phyloP scores from a whole-genome alignment of 441 rosid species.

The Macaranga tanarius region DNA sequence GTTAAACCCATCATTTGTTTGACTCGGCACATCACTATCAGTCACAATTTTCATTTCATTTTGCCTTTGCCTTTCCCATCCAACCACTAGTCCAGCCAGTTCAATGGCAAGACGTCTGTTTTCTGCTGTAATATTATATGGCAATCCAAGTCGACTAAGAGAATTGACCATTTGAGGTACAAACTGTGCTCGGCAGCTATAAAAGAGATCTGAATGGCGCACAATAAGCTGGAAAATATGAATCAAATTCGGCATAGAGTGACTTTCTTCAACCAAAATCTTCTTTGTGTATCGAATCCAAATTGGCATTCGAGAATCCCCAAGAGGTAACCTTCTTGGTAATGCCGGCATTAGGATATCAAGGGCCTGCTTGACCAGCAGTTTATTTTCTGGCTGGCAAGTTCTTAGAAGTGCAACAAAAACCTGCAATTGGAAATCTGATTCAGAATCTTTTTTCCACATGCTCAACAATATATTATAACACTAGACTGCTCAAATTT shows the following conservation, averaged over 20 bases:
- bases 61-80: conserved; percentile 98
- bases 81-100: conserved; percentile 99
- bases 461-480: neutral
- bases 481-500: conserved; percentile 2
- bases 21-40: conserved; percentile 58
- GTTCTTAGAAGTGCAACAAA: conserved; percentile 99
- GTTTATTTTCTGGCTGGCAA: conserved; percentile 95
- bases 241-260: conserved; percentile 90
- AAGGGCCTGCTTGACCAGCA: conserved; percentile 98
- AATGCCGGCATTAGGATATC: conserved; percentile 98
- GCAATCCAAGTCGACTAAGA: conserved; percentile 97
- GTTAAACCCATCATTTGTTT: conserved; percentile 55
- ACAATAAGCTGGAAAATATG: conserved; percentile 98
- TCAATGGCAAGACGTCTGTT: conserved; percentile 98
- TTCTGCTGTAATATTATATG: conserved; percentile 87
- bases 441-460: conserved; percentile 16
- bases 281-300: conserved; percentile 99
- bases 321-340: conserved; percentile 91
- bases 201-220: conserved; percentile 93
- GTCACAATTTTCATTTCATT: conserved; percentile 63
- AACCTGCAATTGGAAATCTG: conserved; percentile 58
- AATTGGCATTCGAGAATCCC: conserved; percentile 98
- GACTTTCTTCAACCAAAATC: conserved; percentile 98
- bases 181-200: conserved; percentile 97
- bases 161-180: conserved; percentile 99